Base-by-base conservation (phyloP, 306 rosid species). In the Pachyrhizus erosus region DNA sequence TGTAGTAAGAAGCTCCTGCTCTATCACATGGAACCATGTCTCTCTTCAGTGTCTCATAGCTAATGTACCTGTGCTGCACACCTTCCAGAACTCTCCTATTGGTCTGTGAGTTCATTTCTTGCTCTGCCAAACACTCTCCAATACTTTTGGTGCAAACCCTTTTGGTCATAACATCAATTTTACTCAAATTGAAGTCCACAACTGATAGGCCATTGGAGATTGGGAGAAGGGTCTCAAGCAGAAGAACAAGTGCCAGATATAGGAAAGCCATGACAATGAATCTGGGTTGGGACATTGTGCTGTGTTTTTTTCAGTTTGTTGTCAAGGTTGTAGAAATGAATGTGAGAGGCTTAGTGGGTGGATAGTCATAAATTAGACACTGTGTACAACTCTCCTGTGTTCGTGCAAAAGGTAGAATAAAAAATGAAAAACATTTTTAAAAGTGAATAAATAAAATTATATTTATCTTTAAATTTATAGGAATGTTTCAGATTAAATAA, bases 1-100 rank as follows among this genome's bases (percentile, higher is more conserved):
- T 90, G 82, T 95, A 95, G 87, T 95, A 95, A 2, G 98, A 89
- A 91, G 91, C 94, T 7, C 98, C 98, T 15, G 93, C 82, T 37
- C 66, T 91, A 46, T 68, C 90, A 77, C 98, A 95, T 1, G 98
- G 98, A 80, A 89, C 90, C 92, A 88, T 88, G 77, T 93, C 97
- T 70, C 94, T 90, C 76, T 66, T 95, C 57, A 95, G 91, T 9
- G 98, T 91, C 34, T 81, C 98, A 64, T 95, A 95, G 88, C 98
- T 95, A 62, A 95, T 93, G 73, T 83, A 95, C 83, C 49, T 95
- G 80, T 81, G 93, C 83, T 83, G 91, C 95, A 91, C 87, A 71
- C 85, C 84, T 60, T 60, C 58, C 65, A 95, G 80, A 61, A 93
- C 72, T 84, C 98, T 90, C 57, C 98, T 76, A 31, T 78, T 92